These are phyloP conservation scores for Tricholoma sp. DNA, from an alignment of 768 basidiomycete genomes.

Conservation along the genomic window DNA sequence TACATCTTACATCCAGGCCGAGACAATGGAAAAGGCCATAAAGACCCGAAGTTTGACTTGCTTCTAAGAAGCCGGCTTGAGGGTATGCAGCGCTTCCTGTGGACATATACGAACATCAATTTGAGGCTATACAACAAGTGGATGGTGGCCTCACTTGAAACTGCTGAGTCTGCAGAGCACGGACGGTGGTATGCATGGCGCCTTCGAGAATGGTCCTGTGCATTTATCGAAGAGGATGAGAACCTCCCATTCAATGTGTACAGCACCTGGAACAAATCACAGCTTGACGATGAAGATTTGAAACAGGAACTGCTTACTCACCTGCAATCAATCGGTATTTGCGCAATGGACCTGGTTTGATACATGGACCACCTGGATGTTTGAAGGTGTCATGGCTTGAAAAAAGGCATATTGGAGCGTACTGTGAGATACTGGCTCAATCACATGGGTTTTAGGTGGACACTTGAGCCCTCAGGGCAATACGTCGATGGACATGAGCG, in stretches of 20 bases:
- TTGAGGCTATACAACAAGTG: neutral
- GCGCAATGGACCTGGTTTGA: conserved; percentile 7
- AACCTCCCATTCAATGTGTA: neutral
- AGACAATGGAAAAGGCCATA: no score
- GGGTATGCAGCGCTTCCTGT: conserved; percentile 1
- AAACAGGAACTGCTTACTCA: neutral
- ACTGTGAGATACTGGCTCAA: conserved; percentile 30
- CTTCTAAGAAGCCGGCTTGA: conserved; percentile 2
- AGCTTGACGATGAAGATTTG: neutral
- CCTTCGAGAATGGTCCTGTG: neutral
- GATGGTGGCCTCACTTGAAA: neutral
- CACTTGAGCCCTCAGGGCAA: conserved; percentile 19
- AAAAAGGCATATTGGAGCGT: conserved; percentile 8
- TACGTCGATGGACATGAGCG: no score
- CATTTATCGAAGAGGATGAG: neutral
- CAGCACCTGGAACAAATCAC: neutral
- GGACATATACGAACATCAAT: no score
- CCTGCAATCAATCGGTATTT: conserved; percentile 1
- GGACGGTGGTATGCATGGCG: neutral
- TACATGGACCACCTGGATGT: conserved; percentile 7
- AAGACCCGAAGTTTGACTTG: conserved; percentile 4
- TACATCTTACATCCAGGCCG: conserved; percentile 1
- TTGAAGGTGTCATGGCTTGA: no score
- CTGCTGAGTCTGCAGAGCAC: neutral
- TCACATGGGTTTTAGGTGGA: conserved; percentile 23